A percentile compares a stretch with the other conserved stretches of the same genome.
These are phyloP conservation scores for Balakata baccata DNA, from an alignment of 345 rosid species.

Conservation along the genomic window DNA sequence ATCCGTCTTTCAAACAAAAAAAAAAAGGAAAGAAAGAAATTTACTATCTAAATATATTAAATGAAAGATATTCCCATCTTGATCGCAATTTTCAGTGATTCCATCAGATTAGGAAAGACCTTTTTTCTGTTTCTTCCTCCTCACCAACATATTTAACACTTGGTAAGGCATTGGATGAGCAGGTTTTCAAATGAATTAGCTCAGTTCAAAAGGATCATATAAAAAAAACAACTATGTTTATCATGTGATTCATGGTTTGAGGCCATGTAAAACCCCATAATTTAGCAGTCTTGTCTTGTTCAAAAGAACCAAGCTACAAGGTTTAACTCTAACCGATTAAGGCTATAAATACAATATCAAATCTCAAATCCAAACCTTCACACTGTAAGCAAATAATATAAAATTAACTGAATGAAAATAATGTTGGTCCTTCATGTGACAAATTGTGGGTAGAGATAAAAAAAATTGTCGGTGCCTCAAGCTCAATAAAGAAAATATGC, in stretches of 20 bases:
- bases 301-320: not conserved
- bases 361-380: not conserved
- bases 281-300: not conserved
- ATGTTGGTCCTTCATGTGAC: not conserved
- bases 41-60: not conserved
- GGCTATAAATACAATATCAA: not conserved
- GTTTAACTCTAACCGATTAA: not conserved
- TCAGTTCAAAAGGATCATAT: not conserved
- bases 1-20: no score
- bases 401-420: not conserved
- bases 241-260: not conserved
- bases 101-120: not conserved
- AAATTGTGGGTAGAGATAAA: not conserved
- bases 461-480: not conserved
- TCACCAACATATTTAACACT: no score
- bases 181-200: not conserved
- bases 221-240: not conserved
- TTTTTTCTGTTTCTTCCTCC: not conserved
- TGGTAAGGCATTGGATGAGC: not conserved
- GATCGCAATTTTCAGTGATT: constrained; percentile 3
- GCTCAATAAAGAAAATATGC: not conserved
- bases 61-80: constrained; percentile 6
- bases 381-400: not conserved
- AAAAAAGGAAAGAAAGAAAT: no score
- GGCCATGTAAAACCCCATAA: not conserved